phyloP scores from a whole-genome alignment of 83 land plant genomes.

The Isoetes engelmannii region DNA sequence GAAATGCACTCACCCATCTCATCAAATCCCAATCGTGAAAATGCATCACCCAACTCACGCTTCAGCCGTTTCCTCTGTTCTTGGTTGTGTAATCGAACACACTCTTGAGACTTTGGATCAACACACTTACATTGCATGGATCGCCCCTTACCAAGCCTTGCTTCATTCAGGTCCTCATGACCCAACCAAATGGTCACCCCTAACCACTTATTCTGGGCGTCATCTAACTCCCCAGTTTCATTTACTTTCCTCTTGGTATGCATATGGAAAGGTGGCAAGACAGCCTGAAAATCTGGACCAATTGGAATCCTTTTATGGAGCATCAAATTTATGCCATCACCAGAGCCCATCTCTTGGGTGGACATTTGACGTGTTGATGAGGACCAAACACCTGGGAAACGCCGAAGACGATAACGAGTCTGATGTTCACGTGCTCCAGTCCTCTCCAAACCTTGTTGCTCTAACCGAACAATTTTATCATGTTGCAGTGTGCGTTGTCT shows the following conservation, averaged over 20 bases:
- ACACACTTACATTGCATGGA: constrained; percentile 39
- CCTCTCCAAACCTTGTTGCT: too few relatives aligned
- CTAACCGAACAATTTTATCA: too few relatives aligned
- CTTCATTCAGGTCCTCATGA: constrained; percentile 17
- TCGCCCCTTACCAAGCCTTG: constrained; percentile 46
- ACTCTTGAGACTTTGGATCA: constrained; percentile 50
- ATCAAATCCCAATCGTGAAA: constrained; percentile 47
- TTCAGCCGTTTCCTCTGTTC: constrained; percentile 41
- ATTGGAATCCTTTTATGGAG: constrained; percentile 35
- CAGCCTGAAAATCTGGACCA: constrained; percentile 56
- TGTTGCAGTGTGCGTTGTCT: too few relatives aligned
- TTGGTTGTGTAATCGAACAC: constrained; percentile 53
- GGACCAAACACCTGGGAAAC: too few relatives aligned
- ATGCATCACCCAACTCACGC: constrained; percentile 51
- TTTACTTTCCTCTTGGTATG: constrained; percentile 15
- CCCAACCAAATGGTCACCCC: constrained; percentile 42
- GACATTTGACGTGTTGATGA: too few relatives aligned
- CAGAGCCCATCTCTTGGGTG: too few relatives aligned
- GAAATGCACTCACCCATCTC: constrained; percentile 78
- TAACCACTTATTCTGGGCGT: too few relatives aligned
- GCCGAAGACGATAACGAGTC: too few relatives aligned
- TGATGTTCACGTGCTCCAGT: too few relatives aligned
- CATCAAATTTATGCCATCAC: too few relatives aligned
- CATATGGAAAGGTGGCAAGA: constrained; percentile 35
- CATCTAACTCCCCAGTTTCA: too few relatives aligned